Evolutionary conservation across 2,329 filamentous ascomycete species (phyloP).

Genomic region (Cucurbitaria berberidis): DNA sequence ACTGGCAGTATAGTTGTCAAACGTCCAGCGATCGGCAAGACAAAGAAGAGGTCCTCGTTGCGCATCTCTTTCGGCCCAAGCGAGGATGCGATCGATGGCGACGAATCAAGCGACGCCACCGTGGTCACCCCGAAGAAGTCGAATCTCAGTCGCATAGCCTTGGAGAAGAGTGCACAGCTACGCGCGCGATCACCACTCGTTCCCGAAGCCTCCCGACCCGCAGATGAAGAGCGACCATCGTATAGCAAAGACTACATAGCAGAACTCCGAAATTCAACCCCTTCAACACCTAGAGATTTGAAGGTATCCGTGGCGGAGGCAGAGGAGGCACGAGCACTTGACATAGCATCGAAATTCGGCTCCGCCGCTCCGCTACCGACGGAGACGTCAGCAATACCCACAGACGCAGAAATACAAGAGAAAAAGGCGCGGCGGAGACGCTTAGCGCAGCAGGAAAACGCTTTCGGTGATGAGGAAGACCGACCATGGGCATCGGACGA

Average conservation of each 20-base stretch:
- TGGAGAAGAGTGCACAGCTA: conserved; percentile 71
- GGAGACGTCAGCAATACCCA: conserved; percentile 66
- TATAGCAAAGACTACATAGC: conserved; percentile 89
- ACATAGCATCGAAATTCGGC: conserved; percentile 65
- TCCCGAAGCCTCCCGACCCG: conserved; percentile 57
- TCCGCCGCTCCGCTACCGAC: conserved; percentile 45
- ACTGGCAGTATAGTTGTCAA: conserved; percentile 58
- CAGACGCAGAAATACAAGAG: conserved; percentile 83
- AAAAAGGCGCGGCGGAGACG: conserved; percentile 90
- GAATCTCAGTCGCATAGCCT: conserved; percentile 66
- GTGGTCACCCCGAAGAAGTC: conserved; percentile 68
- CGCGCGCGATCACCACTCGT: conserved; percentile 58
- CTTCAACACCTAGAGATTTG: conserved; percentile 75
- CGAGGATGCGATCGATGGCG: conserved; percentile 59
- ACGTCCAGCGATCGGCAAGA: conserved; percentile 58
- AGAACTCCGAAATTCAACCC: conserved; percentile 84
- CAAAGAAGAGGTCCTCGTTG: conserved; percentile 74
- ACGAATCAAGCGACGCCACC: conserved; percentile 56
- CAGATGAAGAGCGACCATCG: conserved; percentile 71
- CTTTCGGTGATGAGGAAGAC: conserved; percentile 58
- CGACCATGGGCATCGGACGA: conserved; percentile 51
- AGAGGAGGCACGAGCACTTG: conserved; percentile 55
- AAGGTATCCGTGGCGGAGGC: conserved; percentile 44
- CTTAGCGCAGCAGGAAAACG: conserved; percentile 73
- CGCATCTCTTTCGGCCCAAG: conserved; percentile 78